Evolutionary conservation across 2,329 filamentous ascomycete species (phyloP).

Genomic region (Colletotrichum tamarilloi): DNA sequence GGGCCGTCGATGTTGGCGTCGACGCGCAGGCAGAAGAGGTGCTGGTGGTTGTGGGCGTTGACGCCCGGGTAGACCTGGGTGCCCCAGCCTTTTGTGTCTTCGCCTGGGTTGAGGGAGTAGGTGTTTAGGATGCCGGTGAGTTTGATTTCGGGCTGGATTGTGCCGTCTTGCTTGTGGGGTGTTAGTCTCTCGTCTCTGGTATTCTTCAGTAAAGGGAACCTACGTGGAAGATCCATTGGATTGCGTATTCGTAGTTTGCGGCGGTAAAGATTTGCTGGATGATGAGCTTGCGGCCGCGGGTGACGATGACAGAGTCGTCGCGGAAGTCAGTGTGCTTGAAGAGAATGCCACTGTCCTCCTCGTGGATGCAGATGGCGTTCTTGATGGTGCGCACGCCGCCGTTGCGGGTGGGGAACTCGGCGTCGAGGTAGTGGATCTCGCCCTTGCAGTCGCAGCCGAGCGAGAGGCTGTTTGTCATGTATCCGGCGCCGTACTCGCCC

Average conservation of each 20-base stretch:
- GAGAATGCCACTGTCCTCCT: constrained; percentile 90
- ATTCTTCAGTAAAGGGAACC: background rate
- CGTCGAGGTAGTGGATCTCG: constrained; percentile 91
- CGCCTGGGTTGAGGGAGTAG: constrained; percentile 81
- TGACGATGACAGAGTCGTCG: constrained; percentile 88
- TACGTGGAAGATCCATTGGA: constrained; percentile 82
- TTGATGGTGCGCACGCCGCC: constrained; percentile 85
- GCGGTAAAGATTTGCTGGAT: constrained; percentile 95
- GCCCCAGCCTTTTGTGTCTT: constrained; percentile 88
- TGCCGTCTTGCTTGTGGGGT: constrained; percentile 76
- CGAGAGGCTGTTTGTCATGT: constrained; percentile 83
- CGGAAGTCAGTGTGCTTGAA: constrained; percentile 97
- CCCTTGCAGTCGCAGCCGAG: constrained; percentile 90
- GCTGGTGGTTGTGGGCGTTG: constrained; percentile 96
- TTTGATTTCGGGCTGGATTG: constrained; percentile 90
- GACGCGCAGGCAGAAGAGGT: constrained; percentile 90
- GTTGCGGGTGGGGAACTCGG: constrained; percentile 81
- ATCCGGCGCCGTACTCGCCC: constrained; percentile 83
- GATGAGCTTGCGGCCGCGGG: constrained; percentile 85
- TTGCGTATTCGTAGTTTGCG: constrained; percentile 91
- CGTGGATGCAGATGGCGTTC: constrained; percentile 95
- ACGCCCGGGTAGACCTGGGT: constrained; percentile 91
- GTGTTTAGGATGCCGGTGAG: constrained; percentile 95
- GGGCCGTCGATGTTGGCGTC: constrained; percentile 89
- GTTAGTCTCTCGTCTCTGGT: constrained; percentile 32